Base-by-base conservation (phyloP, 768 basidiomycete genomes). In the Piloderma croceum region DNA sequence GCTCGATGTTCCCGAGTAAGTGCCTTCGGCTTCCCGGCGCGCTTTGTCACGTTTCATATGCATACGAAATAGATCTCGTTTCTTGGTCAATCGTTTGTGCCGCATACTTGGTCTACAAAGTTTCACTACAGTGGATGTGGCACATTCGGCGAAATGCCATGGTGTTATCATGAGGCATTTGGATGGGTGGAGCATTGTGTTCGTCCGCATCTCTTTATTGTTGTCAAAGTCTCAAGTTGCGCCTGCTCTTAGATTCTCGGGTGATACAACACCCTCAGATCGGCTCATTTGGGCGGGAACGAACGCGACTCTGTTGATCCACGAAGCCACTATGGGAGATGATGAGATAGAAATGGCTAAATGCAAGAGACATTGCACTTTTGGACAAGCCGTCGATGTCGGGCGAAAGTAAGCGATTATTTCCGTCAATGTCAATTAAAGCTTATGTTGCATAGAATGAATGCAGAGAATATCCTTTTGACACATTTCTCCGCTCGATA, bases 401-500 rank as follows among this genome's bases (percentile, higher is more conserved):
- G 93, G 83, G 4, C 69, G 67, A 54, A 68, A 70, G 90, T 88
- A 47, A 22, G 78, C 54, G 6, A 27, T 17, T 17, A 34, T 17
- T 39, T 53, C n/a, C 31, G 54, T 42, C 13, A 4, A 36, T 36
- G 13, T 27, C 21, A 2, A 5, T 44, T 29, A 34, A 43, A 20
- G 39, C 18, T 20, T 42, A 13, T 38, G 3, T 31, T 13, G 23
- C 23, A 27, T 42, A 93, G 90, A 45, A 94, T 94, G 92, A 70
- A 75, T 7, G 91, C 91, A 1, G 65, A 79, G 39, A 81, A 90
- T 47, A 71, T 90, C 31, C 75, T 97, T n/a, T 74, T 98, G 17
- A 98, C 91, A 0, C 93, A 97, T 59, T 97, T 97, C 64, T 96
- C 92, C 7, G 88, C 88, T 29, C 81, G 92, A 21, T 93, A 94